Evolutionary conservation across 163 green algal species (phyloP).

Genomic region (Smithsoniella earleae): DNA sequence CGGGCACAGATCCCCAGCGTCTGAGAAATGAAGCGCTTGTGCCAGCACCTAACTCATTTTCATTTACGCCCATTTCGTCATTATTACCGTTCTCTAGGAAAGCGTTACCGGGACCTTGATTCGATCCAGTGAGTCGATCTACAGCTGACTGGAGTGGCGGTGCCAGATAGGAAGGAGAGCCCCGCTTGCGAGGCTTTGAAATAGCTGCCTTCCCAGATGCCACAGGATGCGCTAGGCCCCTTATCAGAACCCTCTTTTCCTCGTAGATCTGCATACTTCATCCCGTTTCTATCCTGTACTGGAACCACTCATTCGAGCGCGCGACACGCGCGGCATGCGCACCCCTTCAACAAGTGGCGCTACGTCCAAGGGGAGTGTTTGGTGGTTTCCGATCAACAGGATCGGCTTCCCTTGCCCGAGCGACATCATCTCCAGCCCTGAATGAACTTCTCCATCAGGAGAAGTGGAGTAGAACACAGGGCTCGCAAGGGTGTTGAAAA

Average conservation of each 20-base stretch:
- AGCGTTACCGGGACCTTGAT: no score
- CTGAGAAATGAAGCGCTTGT: background rate
- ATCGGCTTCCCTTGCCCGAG: background rate
- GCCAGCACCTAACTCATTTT: no score
- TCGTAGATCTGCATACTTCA: conserved; percentile 14
- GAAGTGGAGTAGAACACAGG: conserved; percentile 3
- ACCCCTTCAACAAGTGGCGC: conserved; percentile 5
- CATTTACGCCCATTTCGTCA: no score
- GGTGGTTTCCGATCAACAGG: conserved; percentile 9
- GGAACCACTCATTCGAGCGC: no score
- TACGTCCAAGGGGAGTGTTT: background rate
- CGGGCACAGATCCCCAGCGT: background rate
- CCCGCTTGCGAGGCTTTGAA: no score
- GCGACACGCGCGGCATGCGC: no score
- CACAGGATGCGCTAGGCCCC: background rate
- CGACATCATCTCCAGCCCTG: background rate
- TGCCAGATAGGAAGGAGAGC: no score
- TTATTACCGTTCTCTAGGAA: no score
- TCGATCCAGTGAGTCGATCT: no score
- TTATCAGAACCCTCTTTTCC: background rate
- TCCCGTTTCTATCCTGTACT: no score
- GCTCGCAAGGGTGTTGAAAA: background rate
- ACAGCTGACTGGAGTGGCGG: no score
- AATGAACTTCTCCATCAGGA: background rate
- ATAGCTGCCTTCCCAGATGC: no score